phyloP scores from a whole-genome alignment of 345 rosid genomes.

The Turritis glabra region DNA sequence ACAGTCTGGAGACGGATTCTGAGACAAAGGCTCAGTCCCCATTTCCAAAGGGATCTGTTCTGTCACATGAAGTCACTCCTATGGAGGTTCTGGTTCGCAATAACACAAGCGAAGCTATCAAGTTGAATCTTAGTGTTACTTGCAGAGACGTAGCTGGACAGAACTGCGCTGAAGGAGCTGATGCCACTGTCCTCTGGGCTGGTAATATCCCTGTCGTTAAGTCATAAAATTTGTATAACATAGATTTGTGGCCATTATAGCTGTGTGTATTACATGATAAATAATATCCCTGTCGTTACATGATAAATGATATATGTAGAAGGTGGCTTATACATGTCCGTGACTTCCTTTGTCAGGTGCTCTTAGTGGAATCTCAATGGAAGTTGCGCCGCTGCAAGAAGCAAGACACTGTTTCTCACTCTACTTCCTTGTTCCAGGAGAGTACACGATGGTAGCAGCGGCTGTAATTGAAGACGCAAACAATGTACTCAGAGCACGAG shows the following conservation, averaged over 20 bases:
- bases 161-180: constrained; percentile 82
- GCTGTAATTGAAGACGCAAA: constrained; percentile 87
- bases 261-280: background rate
- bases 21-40: constrained; percentile 32
- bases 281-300: background rate
- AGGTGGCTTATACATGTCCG: constrained; percentile 2
- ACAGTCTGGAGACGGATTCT: constrained; percentile 35
- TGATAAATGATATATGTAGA: background rate
- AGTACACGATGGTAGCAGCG: constrained; percentile 83
- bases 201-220: constrained; percentile 47
- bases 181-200: constrained; percentile 91
- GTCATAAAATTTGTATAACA: background rate
- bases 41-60: constrained; percentile 50
- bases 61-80: constrained; percentile 83
- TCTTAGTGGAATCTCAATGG: constrained; percentile 69
- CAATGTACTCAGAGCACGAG: constrained; percentile 82
- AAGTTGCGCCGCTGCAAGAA: constrained; percentile 80
- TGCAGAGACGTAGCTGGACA: constrained; percentile 97
- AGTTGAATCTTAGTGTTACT: constrained; percentile 73
- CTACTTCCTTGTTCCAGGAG: constrained; percentile 91
- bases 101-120: constrained; percentile 84
- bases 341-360: constrained; percentile 51
- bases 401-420: constrained; percentile 72
- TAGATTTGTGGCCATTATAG: background rate
- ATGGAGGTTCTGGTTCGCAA: constrained; percentile 88